Conservation (phyloP, 192 early-diverging fungal species). For the Phlyctochytrium planicorne region DNA sequence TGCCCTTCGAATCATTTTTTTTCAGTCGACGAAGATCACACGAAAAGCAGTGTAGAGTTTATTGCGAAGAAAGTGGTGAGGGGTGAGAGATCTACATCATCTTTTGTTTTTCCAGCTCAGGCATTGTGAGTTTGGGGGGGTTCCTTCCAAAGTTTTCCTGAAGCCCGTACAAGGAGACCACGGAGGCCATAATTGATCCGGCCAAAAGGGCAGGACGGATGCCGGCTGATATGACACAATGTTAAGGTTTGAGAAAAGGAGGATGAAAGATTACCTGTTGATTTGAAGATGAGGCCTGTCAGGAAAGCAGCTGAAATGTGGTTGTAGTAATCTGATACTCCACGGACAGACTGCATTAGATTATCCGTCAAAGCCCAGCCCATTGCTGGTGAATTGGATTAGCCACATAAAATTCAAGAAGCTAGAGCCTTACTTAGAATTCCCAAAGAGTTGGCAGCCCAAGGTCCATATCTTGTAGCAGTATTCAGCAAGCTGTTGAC, state of each 20-base stretch:
- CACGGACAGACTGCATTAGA: constrained; percentile 30
- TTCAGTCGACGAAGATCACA: no score
- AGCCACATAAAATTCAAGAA: not conserved
- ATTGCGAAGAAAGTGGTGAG: not conserved
- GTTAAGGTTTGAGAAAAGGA: not conserved
- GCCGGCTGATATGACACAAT: constrained; percentile 41
- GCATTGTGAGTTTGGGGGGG: not conserved
- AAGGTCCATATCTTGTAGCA: constrained; percentile 51
- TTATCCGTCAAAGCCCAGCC: constrained; percentile 49
- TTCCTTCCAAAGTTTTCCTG: not conserved
- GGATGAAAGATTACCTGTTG: constrained; percentile 38
- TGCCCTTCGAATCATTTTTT: no score
- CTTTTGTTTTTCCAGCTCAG: not conserved
- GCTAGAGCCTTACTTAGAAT: constrained; percentile 41
- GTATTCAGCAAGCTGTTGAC: constrained; percentile 56
- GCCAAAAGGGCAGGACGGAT: constrained; percentile 49
- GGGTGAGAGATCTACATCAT: not conserved
- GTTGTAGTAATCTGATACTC: constrained; percentile 52
- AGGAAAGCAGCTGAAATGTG: constrained; percentile 55
- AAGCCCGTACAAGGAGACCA: not conserved
- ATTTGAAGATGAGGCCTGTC: constrained; percentile 54
- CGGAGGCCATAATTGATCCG: constrained; percentile 43
- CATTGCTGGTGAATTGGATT: constrained; percentile 36
- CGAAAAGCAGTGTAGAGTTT: no score
- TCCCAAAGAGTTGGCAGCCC: constrained; percentile 54